A percentile compares a stretch with the other conserved stretches of the same genome.
Conservation (phyloP, 73 alveolate genomes). For the Breviolum minutum region DNA sequence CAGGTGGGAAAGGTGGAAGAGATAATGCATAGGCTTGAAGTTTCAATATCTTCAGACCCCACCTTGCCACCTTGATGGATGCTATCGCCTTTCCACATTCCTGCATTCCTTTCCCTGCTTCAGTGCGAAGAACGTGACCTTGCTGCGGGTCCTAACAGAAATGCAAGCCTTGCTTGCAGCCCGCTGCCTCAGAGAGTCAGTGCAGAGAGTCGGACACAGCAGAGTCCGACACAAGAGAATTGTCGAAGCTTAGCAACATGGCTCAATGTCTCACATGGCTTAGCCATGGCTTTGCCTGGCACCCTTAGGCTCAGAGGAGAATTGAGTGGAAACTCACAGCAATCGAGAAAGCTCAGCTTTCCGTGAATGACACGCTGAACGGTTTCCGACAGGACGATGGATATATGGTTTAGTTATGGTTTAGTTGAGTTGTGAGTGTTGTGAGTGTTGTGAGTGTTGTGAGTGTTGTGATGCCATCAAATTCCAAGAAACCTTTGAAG, state of each 20-base stretch:
- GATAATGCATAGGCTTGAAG: too few relatives aligned
- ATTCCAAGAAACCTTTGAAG: too few relatives aligned
- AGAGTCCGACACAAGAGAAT: neutral
- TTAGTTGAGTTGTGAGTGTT: too few relatives aligned
- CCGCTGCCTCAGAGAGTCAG: neutral
- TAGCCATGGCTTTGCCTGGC: neutral
- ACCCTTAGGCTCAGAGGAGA: neutral
- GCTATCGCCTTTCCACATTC: too few relatives aligned
- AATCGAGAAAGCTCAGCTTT: neutral
- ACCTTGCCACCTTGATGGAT: too few relatives aligned
- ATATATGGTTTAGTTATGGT: neutral
- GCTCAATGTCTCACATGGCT: neutral
- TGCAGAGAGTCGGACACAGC: neutral
- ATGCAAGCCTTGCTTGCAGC: conserved; percentile 40
- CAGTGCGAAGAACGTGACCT: conserved; percentile 58
- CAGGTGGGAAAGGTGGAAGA: too few relatives aligned
- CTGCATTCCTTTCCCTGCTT: neutral
- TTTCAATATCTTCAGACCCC: too few relatives aligned
- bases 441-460: too few relatives aligned
- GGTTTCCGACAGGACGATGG: neutral
- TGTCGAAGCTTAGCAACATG: neutral
- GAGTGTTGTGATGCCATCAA: too few relatives aligned
- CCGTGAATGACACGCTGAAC: conserved; percentile 25
- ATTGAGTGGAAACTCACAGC: conserved; percentile 43
- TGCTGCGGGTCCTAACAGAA: conserved; percentile 47